A percentile compares a stretch with the other conserved stretches of the same genome.
phyloP scores from a whole-genome alignment of 2,329 filamentous ascomycete genomes.

The Alternaria postmessia region DNA sequence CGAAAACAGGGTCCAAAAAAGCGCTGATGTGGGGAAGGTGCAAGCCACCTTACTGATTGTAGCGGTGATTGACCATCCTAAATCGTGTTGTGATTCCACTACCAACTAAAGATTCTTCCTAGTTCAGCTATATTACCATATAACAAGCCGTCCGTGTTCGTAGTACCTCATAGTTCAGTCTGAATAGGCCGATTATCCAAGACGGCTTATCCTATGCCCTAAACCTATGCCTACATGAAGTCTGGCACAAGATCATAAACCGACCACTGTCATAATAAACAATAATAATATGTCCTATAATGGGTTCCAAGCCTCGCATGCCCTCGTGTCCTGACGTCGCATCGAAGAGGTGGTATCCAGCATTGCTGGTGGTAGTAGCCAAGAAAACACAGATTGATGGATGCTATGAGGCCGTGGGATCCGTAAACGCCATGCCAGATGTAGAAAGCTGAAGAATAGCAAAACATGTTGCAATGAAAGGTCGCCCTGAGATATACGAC shows the following conservation, averaged over 20 bases:
- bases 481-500: neutral
- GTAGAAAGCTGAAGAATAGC: neutral
- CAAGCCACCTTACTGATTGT: conserved; percentile 1
- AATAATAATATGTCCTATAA: conserved; percentile 27
- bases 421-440: neutral
- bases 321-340: conserved; percentile 6
- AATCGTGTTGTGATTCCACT: neutral
- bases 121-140: neutral
- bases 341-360: conserved; percentile 18
- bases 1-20: neutral
- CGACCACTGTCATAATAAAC: conserved; percentile 12
- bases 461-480: neutral
- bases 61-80: neutral
- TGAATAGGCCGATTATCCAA: neutral
- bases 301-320: neutral
- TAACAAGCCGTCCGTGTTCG: neutral
- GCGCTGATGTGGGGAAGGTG: conserved; percentile 3
- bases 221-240: neutral
- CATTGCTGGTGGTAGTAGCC: neutral
- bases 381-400: neutral
- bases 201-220: neutral
- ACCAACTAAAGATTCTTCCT: neutral
- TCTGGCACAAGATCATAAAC: neutral
- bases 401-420: neutral
- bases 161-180: conserved; percentile 1